Evolutionary conservation across 306 rosid genomes (phyloP).

Genomic region (Prunus campanulata): DNA sequence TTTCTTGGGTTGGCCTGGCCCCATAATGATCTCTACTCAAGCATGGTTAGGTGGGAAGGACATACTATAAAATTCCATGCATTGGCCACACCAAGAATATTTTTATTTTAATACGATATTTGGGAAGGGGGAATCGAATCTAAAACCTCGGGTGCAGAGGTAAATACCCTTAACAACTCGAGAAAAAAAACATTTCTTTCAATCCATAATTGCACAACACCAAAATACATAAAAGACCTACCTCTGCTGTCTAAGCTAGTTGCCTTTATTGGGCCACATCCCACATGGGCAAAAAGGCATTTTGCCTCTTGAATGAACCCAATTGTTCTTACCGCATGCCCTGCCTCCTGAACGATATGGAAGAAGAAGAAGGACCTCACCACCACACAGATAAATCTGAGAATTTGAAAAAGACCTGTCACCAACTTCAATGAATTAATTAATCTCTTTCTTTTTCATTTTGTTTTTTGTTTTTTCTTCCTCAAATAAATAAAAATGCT

Average conservation of each 20-base stretch:
- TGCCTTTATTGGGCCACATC: not conserved
- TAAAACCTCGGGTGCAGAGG: rapidly evolving
- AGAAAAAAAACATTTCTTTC: not conserved
- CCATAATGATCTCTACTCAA: not conserved
- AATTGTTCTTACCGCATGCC: not conserved
- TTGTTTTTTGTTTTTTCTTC: not conserved
- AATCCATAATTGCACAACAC: not conserved
- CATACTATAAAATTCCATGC: not conserved
- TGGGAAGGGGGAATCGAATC: rapidly evolving
- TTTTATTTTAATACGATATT: not conserved
- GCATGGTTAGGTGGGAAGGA: not conserved
- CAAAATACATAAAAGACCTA: not conserved
- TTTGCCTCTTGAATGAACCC: not conserved
- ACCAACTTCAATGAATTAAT: conserved; percentile 21
- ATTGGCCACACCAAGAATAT: not conserved
- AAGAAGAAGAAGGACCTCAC: not conserved
- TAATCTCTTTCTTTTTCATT: not conserved
- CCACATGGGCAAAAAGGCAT: not conserved
- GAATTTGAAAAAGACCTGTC: conserved; percentile 43
- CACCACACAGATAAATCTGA: not conserved
- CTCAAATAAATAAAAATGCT: conserved; percentile 2
- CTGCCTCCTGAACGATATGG: not conserved
- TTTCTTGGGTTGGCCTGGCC: not conserved
- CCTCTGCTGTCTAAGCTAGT: not conserved
- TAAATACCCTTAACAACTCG: rapidly evolving